These are phyloP conservation scores for Tagetes erecta DNA, from an alignment of 129 eudicot genomes.

Conservation along the genomic window DNA sequence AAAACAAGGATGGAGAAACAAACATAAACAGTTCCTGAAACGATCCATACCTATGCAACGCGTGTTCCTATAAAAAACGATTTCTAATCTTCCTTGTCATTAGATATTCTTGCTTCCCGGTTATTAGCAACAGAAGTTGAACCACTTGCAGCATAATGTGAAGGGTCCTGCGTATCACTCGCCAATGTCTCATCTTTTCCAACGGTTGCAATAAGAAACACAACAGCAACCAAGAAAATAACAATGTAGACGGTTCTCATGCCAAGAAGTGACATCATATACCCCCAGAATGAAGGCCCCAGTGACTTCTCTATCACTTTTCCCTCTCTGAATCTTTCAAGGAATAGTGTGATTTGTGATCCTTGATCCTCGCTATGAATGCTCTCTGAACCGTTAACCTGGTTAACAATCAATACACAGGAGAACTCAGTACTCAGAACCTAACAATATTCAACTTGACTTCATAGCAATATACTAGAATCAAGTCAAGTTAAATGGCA, in stretches of 20 bases:
- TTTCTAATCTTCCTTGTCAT: constrained; percentile 52
- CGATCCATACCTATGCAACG: constrained; percentile 33
- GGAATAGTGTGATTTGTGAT: constrained; percentile 65
- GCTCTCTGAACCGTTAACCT: constrained; percentile 86
- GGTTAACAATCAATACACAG: constrained; percentile 21
- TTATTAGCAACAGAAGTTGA: constrained; percentile 36
- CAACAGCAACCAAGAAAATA: constrained; percentile 53
- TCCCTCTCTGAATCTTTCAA: constrained; percentile 79
- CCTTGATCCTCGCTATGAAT: constrained; percentile 68
- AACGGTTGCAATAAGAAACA: constrained; percentile 48
- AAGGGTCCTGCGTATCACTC: constrained; percentile 51
- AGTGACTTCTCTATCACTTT: constrained; percentile 59
- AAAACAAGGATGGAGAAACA: constrained; percentile 5
- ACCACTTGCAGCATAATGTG: constrained; percentile 29
- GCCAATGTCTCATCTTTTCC: constrained; percentile 59
- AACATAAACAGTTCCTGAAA: constrained; percentile 16
- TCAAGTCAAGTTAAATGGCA: background rate
- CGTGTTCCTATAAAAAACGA: constrained; percentile 6
- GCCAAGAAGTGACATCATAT: constrained; percentile 62
- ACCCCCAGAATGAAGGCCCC: constrained; percentile 71
- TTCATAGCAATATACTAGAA: background rate
- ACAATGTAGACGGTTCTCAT: constrained; percentile 48
- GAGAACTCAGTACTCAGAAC: constrained; percentile 3
- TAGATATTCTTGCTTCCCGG: constrained; percentile 32
- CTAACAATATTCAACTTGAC: background rate